Conservation (phyloP, 2,329 filamentous ascomycete species). For the Dryadomyces sulphureus region DNA sequence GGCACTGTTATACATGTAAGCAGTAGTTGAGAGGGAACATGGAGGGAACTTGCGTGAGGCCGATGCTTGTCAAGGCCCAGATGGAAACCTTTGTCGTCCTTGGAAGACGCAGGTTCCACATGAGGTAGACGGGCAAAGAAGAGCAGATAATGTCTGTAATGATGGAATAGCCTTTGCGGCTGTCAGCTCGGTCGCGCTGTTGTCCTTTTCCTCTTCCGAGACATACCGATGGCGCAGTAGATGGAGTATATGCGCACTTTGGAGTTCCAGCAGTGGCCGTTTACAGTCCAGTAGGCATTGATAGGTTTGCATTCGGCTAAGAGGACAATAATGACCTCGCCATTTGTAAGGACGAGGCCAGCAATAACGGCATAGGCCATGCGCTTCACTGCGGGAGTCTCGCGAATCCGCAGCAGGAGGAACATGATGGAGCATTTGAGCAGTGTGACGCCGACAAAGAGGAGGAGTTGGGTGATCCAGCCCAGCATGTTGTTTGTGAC, state of each 20-base stretch:
- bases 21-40: background rate
- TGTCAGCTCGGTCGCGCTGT: background rate
- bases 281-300: constrained; percentile 17
- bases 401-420: constrained; percentile 25
- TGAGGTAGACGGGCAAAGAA: constrained; percentile 17
- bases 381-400: constrained; percentile 16
- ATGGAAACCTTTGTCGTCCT: constrained; percentile 17
- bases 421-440: constrained; percentile 27
- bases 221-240: constrained; percentile 19
- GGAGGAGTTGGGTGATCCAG: constrained; percentile 20
- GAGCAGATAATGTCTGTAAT: constrained; percentile 15
- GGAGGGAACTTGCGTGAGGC: constrained; percentile 11
- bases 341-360: constrained; percentile 18
- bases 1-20: constrained; percentile 7
- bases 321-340: constrained; percentile 17
- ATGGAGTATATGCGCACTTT: constrained; percentile 19
- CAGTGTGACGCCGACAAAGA: constrained; percentile 24
- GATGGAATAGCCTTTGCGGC: constrained; percentile 13
- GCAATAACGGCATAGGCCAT: constrained; percentile 19
- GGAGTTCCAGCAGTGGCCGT: constrained; percentile 17
- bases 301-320: constrained; percentile 19
- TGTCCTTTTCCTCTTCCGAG: too few species aligned
- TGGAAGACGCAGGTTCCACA: constrained; percentile 19
- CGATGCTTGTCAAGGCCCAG: constrained; percentile 20
- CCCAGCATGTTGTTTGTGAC: background rate